Evolutionary conservation across 2,329 filamentous ascomycete species (phyloP), one percentile per base, ranked within the genome.

Genomic region (Diaporthe capsici): DNA sequence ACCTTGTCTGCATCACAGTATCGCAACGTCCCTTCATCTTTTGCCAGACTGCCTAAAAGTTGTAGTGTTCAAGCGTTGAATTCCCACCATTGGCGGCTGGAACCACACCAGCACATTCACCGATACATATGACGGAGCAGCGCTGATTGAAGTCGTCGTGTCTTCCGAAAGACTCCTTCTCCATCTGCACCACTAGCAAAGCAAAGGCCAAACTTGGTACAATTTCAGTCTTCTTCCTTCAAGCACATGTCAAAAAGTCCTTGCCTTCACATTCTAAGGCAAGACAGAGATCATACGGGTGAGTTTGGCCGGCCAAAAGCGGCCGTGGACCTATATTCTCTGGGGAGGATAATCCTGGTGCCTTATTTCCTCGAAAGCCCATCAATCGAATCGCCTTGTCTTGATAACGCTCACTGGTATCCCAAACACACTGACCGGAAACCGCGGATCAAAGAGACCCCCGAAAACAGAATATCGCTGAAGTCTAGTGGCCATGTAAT

Each of bases 371-470:
- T 57, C 55, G 9, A 15, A 42, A 47, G 3, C 47, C 12, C 47
- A 37, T 12, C 20, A 28, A 42, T 10, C 28, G 28, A 31, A 31
- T 31, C 28, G 28, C 28, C 28, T 31, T 31, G 28, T 31, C 7
- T n/a, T 34, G 10, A 25, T 37, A 47, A 51, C 75, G 75, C 75
- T 74, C 39, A 37, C 37, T 76, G 75, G 72, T 76, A 74, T 74
- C 65, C 65, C 55, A 74, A 71, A 76, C 25, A 65, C 47, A 58
- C 71, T 44, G 51, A 6, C 47, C 7, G 31, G 12, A 61, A 22
- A 12, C 34, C 20, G 31, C n/a, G 8, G n/a, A 6, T 42, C 37
- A 28, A 58, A 58, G 2, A 42, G 44, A 63, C n/a, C 63, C 37
- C 42, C 8, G 49, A 71, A 55, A 17, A 25, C 8, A 44, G 34